Conservation (phyloP, 2,329 filamentous ascomycete genomes). For the Botrytis elliptica region DNA sequence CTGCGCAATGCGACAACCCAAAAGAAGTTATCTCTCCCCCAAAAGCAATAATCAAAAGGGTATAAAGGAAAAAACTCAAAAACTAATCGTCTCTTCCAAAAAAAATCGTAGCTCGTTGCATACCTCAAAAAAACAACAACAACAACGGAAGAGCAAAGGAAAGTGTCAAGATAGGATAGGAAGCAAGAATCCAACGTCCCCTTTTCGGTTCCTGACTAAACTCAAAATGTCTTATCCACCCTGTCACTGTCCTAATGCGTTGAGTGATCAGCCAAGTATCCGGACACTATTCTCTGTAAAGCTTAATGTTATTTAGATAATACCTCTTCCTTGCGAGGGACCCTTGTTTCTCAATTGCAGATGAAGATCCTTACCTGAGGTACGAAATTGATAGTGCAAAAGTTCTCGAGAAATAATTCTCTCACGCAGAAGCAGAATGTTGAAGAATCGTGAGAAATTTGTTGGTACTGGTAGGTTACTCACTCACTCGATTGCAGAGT, state of each 20-base stretch:
- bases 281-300: neutral
- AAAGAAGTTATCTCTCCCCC: neutral
- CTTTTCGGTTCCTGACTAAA: conserved; percentile 11
- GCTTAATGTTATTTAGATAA: neutral
- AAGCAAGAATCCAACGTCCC: conserved; percentile 5
- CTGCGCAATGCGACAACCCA: neutral
- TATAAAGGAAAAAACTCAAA: neutral
- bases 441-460: neutral
- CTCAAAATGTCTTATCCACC: neutral
- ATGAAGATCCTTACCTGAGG: neutral
- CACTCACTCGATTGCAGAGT: neutral
- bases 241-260: neutral
- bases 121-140: neutral
- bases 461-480: neutral
- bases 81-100: neutral
- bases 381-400: neutral
- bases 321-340: neutral
- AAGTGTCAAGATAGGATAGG: neutral
- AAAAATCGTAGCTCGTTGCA: conserved; percentile 3
- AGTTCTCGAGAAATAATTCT: neutral
- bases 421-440: neutral
- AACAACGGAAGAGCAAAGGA: neutral
- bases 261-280: neutral
- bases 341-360: neutral
- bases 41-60: neutral